These are phyloP conservation scores for Mollisia scopiformis DNA, from an alignment of 2,329 filamentous ascomycete species.

Conservation along the genomic window DNA sequence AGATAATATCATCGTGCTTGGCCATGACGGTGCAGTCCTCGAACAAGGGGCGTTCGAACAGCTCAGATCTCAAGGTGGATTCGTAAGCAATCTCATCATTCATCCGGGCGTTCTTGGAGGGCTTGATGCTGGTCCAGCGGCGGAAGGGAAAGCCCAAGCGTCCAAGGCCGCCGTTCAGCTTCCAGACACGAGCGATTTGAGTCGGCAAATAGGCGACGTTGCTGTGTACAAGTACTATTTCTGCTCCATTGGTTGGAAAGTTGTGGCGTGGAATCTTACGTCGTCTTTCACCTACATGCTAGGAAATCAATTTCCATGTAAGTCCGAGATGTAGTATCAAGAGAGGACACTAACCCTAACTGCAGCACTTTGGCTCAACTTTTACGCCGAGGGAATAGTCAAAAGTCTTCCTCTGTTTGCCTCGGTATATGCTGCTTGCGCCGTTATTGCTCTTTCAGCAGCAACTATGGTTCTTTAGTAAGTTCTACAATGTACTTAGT, in stretches of 20 bases:
- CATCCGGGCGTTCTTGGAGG: constrained; percentile 36
- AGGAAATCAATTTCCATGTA: constrained; percentile 6
- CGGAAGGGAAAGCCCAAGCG: too few species aligned
- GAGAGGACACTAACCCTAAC: neutral
- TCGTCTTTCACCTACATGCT: constrained; percentile 13
- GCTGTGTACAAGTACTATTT: constrained; percentile 33
- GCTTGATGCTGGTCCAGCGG: neutral
- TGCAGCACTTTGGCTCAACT: constrained; percentile 19
- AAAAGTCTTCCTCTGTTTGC: constrained; percentile 7
- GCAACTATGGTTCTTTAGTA: neutral
- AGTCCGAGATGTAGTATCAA: neutral
- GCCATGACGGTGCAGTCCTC: constrained; percentile 32
- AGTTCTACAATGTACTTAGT: neutral
- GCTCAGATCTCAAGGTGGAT: constrained; percentile 19
- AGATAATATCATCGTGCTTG: constrained; percentile 44
- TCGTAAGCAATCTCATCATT: constrained; percentile 33
- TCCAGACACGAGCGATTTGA: constrained; percentile 38
- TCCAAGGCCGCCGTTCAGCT: constrained; percentile 12
- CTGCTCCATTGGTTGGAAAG: constrained; percentile 22
- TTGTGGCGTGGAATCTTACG: constrained; percentile 3
- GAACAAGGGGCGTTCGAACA: constrained; percentile 41
- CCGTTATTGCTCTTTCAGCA: neutral
- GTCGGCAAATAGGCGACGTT: constrained; percentile 16
- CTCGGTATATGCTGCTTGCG: constrained; percentile 5
- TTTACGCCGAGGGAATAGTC: constrained; percentile 13